A percentile compares a stretch with the other conserved stretches of the same genome.
These are phyloP conservation scores for Magnusiomyces tetraspermus DNA, from an alignment of 1,139 yeast genomes.

Conservation along the genomic window DNA sequence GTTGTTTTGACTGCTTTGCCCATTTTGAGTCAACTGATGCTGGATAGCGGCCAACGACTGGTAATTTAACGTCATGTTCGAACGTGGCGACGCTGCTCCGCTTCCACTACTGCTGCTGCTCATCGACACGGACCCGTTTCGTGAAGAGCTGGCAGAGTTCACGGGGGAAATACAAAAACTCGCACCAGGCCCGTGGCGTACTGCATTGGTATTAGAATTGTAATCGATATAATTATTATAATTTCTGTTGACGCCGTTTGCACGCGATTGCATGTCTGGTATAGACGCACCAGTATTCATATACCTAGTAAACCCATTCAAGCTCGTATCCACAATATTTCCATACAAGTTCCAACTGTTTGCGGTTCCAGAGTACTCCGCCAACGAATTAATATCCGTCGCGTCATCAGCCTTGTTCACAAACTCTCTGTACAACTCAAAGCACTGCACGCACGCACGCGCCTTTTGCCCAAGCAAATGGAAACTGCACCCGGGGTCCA, in stretches of 20 bases:
- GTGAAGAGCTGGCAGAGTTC: not conserved
- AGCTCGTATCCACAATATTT: no score
- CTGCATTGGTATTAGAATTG: not conserved
- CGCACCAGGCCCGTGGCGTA: not conserved
- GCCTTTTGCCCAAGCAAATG: constrained; percentile 67
- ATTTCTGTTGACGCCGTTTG: not conserved
- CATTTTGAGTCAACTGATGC: constrained; percentile 1
- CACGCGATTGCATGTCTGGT: no score
- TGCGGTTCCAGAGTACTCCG: not conserved
- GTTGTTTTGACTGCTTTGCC: not conserved
- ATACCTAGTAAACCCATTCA: no score
- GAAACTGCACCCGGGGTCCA: constrained; percentile 65
- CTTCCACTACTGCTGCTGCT: constrained; percentile 6
- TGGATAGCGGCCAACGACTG: no score
- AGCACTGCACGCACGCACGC: constrained; percentile 72
- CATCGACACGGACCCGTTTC: not conserved
- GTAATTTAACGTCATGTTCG: no score
- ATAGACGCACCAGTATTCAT: no score
- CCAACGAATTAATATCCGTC: not conserved
- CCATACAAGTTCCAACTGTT: not conserved
- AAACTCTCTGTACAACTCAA: constrained; percentile 47
- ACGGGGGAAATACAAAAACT: not conserved
- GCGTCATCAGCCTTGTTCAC: constrained; percentile 4
- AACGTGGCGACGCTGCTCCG: constrained; percentile 6
- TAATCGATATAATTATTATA: not conserved